A percentile compares a stretch with the other conserved stretches of the same genome.
Conservation (phyloP, 495 filamentous ascomycete species). For the Trichoderma orchidacearum region DNA sequence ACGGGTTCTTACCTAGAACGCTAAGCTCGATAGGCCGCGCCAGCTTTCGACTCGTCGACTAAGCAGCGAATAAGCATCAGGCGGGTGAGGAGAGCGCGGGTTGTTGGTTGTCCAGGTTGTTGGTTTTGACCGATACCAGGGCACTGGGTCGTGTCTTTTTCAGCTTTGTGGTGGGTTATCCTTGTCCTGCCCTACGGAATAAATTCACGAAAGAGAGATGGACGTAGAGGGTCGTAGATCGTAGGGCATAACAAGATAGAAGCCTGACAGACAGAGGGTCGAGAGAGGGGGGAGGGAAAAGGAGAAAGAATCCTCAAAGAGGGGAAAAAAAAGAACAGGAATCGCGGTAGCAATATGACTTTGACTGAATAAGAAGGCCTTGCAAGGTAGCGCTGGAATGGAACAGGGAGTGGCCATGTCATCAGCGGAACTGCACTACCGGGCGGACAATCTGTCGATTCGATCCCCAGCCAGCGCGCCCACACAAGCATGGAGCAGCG, state of each 20-base stretch:
- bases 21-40: neutral
- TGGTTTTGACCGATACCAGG: neutral
- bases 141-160: neutral
- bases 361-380: neutral
- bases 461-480: no score
- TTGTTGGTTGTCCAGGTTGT: neutral
- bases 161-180: no score
- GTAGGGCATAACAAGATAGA: no score
- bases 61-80: no score
- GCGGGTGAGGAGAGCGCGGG: neutral
- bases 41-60: no score
- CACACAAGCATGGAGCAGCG: no score
- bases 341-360: no score
- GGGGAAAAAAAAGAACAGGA: neutral
- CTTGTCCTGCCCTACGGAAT: no score
- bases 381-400: neutral
- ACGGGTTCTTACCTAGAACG: neutral
- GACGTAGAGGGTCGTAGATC: neutral
- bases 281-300: neutral
- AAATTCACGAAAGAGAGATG: neutral
- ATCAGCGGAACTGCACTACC: neutral
- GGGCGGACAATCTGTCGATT: no score
- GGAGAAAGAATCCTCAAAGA: neutral
- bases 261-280: neutral
- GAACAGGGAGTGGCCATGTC: neutral